Conservation (phyloP, 805 yeast genomes). For the Maudiozyma saulgeensis region DNA sequence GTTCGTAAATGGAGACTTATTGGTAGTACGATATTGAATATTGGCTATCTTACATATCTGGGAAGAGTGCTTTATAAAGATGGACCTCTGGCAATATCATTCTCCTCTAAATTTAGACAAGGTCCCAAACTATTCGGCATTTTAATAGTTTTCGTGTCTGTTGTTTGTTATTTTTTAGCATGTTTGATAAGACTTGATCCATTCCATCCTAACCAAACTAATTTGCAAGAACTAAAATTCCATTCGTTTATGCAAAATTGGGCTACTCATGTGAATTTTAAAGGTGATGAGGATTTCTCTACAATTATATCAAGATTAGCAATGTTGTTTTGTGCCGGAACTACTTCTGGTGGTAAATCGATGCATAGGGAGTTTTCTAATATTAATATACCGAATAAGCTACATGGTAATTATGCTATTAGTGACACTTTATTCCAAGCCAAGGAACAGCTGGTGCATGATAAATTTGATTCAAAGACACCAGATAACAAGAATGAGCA, state of each 20-base stretch:
- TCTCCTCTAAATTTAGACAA: constrained; percentile 48
- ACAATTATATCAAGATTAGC: constrained; percentile 16
- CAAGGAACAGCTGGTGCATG: background rate
- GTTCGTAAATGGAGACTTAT: constrained; percentile 47
- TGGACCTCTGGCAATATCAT: constrained; percentile 46
- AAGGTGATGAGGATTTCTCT: constrained; percentile 27
- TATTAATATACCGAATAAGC: constrained; percentile 11
- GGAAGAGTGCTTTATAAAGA: constrained; percentile 45
- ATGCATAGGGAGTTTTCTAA: constrained; percentile 22
- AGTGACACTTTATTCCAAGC: constrained; percentile 2
- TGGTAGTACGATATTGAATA: constrained; percentile 54
- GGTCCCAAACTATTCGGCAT: constrained; percentile 44
- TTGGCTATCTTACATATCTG: constrained; percentile 34
- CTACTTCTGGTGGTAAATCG: constrained; percentile 13
- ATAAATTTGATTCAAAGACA: background rate
- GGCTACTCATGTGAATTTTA: constrained; percentile 22
- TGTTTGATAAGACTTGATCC: constrained; percentile 41
- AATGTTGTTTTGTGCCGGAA: constrained; percentile 17
- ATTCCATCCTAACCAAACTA: constrained; percentile 5
- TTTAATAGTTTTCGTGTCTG: constrained; percentile 52
- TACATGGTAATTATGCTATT: constrained; percentile 10
- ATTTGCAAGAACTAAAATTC: constrained; percentile 20
- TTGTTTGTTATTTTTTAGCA: constrained; percentile 47
- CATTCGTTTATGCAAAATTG: constrained; percentile 32
- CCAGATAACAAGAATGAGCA: background rate